Conservation (phyloP, 2,329 filamentous ascomycete genomes). For the Fusarium illudens region DNA sequence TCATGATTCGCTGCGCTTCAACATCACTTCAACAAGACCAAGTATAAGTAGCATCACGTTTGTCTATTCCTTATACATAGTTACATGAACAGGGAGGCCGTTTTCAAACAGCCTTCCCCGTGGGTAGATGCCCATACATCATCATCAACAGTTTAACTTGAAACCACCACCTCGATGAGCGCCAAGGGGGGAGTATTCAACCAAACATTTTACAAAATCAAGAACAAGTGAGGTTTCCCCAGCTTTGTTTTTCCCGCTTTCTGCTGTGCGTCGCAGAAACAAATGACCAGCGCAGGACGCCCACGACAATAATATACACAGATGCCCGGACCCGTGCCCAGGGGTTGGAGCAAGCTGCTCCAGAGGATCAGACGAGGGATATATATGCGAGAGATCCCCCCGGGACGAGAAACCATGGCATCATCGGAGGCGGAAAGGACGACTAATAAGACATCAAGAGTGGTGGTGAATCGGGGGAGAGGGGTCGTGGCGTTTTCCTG, state of each 20-base stretch:
- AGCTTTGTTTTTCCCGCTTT: constrained; percentile 13
- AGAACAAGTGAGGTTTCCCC: constrained; percentile 14
- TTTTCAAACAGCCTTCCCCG: constrained; percentile 30
- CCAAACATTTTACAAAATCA: constrained; percentile 20
- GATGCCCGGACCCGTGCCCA: constrained; percentile 16
- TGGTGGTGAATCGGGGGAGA: constrained; percentile 22
- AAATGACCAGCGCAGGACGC: constrained; percentile 28
- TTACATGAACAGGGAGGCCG: constrained; percentile 40
- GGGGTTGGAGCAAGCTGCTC: constrained; percentile 11
- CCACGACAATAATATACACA: constrained; percentile 44
- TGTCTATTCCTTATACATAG: constrained; percentile 48
- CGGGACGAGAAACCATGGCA: constrained; percentile 17
- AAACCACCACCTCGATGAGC: constrained; percentile 14
- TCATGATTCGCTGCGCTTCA: neutral
- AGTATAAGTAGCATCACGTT: constrained; percentile 29
- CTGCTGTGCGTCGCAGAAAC: constrained; percentile 26
- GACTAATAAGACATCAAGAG: constrained; percentile 46
- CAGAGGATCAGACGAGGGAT: constrained; percentile 9
- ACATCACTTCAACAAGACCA: neutral
- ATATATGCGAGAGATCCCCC: constrained; percentile 15
- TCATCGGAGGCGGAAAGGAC: constrained; percentile 36
- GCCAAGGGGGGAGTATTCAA: constrained; percentile 26
- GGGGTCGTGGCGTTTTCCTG: constrained; percentile 31
- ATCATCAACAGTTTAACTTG: constrained; percentile 32
- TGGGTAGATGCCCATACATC: constrained; percentile 31